Percentiles rank a stretch among this genome's conserved stretches.
Evolutionary conservation across 345 rosid species (phyloP).

Genomic region (Corchorus capsularis): DNA sequence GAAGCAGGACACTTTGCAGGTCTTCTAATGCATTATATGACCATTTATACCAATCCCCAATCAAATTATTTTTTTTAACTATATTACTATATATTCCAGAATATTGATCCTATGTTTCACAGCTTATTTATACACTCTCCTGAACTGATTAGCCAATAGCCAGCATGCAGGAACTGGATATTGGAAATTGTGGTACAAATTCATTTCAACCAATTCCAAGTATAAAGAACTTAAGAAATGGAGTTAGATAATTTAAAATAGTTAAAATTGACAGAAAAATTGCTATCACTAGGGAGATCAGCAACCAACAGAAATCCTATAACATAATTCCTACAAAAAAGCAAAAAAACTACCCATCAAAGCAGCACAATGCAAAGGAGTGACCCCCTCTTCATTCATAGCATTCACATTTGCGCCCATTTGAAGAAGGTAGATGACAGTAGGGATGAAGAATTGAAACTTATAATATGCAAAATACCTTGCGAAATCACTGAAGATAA

Average conservation of each 20-base stretch:
- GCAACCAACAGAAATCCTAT: neutral
- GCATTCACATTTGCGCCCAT: conserved; percentile 31
- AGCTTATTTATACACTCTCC: neutral
- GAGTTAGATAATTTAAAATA: neutral
- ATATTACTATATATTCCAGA: neutral
- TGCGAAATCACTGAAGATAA: no score
- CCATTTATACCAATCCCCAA: neutral
- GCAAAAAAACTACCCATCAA: neutral
- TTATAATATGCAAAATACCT: no score
- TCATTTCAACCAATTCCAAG: neutral
- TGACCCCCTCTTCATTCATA: neutral
- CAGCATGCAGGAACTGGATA: neutral
- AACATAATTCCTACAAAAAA: neutral
- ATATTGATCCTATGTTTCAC: neutral
- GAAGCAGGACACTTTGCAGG: neutral
- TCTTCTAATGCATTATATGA: neutral
- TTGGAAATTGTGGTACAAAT: neutral
- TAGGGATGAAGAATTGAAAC: no score
- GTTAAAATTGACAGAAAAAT: neutral
- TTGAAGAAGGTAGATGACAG: conserved; percentile 27
- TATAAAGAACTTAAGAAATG: neutral
- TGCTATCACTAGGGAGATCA: no score
- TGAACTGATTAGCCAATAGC: neutral
- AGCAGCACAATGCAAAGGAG: conserved; percentile 26
- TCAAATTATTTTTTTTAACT: neutral